phyloP scores from a whole-genome alignment of 257 asterid genomes.

The Forsythia suspensa region DNA sequence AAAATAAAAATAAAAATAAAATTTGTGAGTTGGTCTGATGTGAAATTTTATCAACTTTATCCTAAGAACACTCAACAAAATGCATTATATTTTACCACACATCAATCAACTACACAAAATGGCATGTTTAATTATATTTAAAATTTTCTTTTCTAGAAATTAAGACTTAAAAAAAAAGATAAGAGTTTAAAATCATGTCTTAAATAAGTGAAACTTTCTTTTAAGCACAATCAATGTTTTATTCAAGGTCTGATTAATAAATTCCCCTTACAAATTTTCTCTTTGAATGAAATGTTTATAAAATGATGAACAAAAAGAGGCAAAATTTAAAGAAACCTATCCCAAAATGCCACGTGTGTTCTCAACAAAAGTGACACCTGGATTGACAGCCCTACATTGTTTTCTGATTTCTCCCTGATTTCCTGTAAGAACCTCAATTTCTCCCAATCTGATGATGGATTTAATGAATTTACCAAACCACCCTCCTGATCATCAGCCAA shows the following conservation, averaged over 20 bases:
- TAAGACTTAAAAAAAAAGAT: too few species aligned
- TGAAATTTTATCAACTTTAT: too few species aligned
- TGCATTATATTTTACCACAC: too few species aligned
- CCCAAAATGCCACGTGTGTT: neutral
- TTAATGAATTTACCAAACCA: conserved; percentile 46
- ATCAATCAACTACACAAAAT: too few species aligned
- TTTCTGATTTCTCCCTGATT: conserved; percentile 59
- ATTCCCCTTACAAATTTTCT: neutral
- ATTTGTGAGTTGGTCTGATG: too few species aligned
- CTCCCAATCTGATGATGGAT: conserved; percentile 38
- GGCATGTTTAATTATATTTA: too few species aligned
- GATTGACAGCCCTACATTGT: conserved; percentile 30
- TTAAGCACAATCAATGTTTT: neutral
- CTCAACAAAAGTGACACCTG: neutral
- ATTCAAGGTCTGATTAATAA: neutral
- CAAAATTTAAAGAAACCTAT: neutral
- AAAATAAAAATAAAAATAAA: too few species aligned
- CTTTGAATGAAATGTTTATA: neutral
- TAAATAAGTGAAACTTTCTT: neutral
- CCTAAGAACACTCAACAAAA: too few species aligned
- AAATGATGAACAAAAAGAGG: neutral
- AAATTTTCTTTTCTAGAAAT: too few species aligned
- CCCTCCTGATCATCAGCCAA: conserved; percentile 37
- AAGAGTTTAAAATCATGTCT: neutral
- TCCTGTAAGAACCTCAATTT: conserved; percentile 50